A percentile compares a stretch with the other conserved stretches of the same genome.
Conservation (phyloP, 2,329 filamentous ascomycete genomes). For the Alternaria triticina region DNA sequence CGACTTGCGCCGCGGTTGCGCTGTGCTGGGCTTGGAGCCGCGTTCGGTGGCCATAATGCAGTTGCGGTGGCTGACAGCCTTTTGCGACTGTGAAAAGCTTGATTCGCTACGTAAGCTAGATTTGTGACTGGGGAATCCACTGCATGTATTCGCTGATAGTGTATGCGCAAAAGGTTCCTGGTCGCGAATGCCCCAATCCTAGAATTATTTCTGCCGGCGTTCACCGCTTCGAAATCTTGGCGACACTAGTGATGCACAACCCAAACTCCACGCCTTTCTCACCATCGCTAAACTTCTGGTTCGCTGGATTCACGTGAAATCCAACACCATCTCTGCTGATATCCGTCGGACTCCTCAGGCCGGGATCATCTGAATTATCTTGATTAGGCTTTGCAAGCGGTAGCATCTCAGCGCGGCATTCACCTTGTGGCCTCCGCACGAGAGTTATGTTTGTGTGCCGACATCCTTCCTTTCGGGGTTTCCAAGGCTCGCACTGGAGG, state of each 20-base stretch:
- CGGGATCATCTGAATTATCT: not conserved
- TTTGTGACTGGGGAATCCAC: not conserved
- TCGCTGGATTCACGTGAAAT: not conserved
- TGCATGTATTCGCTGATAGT: not conserved
- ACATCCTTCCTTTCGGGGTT: not conserved
- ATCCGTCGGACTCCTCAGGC: not conserved
- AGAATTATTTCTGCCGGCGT: conserved; percentile 20
- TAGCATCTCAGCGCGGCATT: not conserved
- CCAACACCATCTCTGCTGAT: not conserved
- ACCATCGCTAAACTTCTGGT: not conserved
- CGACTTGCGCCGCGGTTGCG: conserved; percentile 31
- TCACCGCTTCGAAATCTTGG: conserved; percentile 20
- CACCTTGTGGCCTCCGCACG: not conserved
- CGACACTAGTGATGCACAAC: not conserved
- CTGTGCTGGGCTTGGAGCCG: conserved; percentile 19
- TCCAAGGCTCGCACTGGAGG: not conserved
- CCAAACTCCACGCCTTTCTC: not conserved
- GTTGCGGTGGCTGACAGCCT: too few species aligned
- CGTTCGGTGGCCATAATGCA: conserved; percentile 32
- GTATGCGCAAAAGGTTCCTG: not conserved
- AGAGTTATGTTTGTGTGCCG: not conserved
- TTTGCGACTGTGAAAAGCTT: accelerated
- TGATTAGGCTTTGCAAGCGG: not conserved
- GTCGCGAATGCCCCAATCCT: conserved; percentile 5
- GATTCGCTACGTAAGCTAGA: too few species aligned